Conservation (phyloP, 164 flowering plant species). For the Magnolia officinalis region DNA sequence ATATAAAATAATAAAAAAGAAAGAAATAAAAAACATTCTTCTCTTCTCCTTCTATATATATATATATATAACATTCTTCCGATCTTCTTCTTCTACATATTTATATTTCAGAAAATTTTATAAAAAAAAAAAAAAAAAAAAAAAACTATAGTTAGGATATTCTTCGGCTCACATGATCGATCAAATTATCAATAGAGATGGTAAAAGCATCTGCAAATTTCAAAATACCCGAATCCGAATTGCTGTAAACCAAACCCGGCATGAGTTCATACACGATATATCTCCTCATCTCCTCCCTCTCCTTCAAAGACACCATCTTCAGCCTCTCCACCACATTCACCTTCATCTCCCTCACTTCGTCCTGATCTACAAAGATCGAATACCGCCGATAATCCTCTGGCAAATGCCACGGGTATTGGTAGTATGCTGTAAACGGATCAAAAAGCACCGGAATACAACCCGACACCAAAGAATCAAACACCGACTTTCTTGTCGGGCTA, state of each 20-base stretch:
- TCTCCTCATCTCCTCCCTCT: slow-evolving; percentile 71
- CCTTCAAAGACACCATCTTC: slow-evolving; percentile 31
- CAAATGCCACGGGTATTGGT: slow-evolving; percentile 88
- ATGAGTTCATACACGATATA: slow-evolving; percentile 61
- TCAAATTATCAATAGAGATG: slow-evolving; percentile 47
- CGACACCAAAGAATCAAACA: slow-evolving; percentile 69
- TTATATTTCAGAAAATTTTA: not conserved
- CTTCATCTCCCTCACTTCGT: slow-evolving; percentile 49
- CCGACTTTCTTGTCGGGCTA: slow-evolving; percentile 73
- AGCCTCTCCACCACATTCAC: slow-evolving; percentile 59
- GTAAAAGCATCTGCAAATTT: slow-evolving; percentile 70
- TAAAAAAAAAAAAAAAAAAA: not conserved
- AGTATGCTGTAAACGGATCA: slow-evolving; percentile 68
- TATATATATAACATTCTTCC: too few relatives aligned
- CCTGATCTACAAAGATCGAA: slow-evolving; percentile 61
- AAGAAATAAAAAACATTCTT: not conserved
- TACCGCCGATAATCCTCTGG: slow-evolving; percentile 54
- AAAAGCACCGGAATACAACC: slow-evolving; percentile 91
- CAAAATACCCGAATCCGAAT: slow-evolving; percentile 34
- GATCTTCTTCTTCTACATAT: not conserved
- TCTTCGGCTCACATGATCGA: slow-evolving; percentile 34
- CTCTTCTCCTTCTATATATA: too few relatives aligned
- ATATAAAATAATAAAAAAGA: not conserved
- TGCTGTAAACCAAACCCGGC: slow-evolving; percentile 73
- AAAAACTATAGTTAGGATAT: slow-evolving; percentile 9